Percentiles rank a stretch among this genome's conserved stretches.
phyloP scores from a whole-genome alignment of 2,329 filamentous ascomycete species.

The Pestalotiopsis sp. region DNA sequence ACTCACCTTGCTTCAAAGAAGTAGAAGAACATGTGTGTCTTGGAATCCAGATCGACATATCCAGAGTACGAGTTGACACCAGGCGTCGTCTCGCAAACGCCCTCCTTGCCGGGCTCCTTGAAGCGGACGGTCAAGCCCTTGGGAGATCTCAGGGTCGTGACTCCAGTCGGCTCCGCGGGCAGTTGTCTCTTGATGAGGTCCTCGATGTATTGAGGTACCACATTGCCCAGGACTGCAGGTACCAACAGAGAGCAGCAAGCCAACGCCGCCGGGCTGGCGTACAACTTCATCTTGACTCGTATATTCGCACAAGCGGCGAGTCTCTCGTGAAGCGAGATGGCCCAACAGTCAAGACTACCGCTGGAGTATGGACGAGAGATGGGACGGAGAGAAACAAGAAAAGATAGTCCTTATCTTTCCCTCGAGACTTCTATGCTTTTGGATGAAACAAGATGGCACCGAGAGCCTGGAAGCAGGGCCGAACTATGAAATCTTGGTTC shows the following conservation, averaged over 20 bases:
- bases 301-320: not conserved
- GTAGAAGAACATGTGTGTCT: conserved; percentile 48
- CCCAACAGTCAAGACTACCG: not conserved
- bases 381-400: not conserved
- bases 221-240: not conserved
- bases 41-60: conserved; percentile 30
- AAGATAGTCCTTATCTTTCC: not conserved
- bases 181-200: conserved; percentile 30
- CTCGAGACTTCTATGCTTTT: not conserved
- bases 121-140: conserved; percentile 49
- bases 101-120: conserved; percentile 50
- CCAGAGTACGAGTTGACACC: conserved; percentile 51
- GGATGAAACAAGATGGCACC: not conserved
- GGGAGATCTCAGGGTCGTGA: conserved; percentile 47
- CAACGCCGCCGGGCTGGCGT: not conserved
- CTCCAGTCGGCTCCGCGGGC: conserved; percentile 42
- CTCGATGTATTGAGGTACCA: not conserved
- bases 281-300: not conserved
- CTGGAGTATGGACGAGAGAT: not conserved
- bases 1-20: conserved; percentile 42
- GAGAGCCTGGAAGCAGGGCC: not conserved
- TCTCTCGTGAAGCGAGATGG: not conserved
- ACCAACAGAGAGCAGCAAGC: not conserved
- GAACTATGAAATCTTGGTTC: not conserved
- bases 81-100: conserved; percentile 54